These are phyloP conservation scores for Oxalis stricta DNA, from an alignment of 441 rosid species.

Conservation along the genomic window DNA sequence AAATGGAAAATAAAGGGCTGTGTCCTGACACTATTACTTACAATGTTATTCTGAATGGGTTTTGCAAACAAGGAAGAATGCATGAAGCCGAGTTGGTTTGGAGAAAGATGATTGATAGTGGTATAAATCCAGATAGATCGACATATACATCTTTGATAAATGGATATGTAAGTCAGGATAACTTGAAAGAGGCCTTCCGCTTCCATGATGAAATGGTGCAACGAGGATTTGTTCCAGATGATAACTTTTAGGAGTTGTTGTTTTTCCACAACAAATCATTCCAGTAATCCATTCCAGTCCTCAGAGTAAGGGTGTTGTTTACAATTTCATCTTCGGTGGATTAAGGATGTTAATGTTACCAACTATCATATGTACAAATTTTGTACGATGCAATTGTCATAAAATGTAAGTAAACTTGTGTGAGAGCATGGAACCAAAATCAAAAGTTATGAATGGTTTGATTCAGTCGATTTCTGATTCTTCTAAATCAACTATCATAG, in stretches of 20 bases:
- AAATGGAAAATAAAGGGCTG: conserved; percentile 52
- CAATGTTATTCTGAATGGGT: conserved; percentile 55
- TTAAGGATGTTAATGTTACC: no score
- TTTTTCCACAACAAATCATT: background rate
- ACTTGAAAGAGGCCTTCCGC: conserved; percentile 68
- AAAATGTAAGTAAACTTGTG: no score
- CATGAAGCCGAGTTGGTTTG: conserved; percentile 51
- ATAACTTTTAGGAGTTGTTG: conserved; percentile 36
- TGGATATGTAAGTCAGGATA: conserved; percentile 62
- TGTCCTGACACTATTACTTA: conserved; percentile 47
- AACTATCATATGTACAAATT: no score
- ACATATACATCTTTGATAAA: conserved; percentile 62
- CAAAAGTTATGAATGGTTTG: no score
- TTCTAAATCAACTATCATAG: no score
- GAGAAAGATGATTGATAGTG: conserved; percentile 54
- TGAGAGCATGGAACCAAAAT: no score
- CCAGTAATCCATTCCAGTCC: no score
- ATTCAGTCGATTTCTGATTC: no score
- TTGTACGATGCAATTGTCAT: no score
- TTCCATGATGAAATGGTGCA: conserved; percentile 80
- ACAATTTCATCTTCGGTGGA: no score
- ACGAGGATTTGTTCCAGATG: conserved; percentile 80
- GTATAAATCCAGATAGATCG: conserved; percentile 50
- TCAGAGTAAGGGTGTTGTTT: no score
- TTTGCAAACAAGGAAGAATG: conserved; percentile 67